Percentiles rank a stretch among this genome's conserved stretches.
Evolutionary conservation across 225 moss, liverwort and hornwort genomes (phyloP).

Genomic region (Pseudoscleropodium purum): DNA sequence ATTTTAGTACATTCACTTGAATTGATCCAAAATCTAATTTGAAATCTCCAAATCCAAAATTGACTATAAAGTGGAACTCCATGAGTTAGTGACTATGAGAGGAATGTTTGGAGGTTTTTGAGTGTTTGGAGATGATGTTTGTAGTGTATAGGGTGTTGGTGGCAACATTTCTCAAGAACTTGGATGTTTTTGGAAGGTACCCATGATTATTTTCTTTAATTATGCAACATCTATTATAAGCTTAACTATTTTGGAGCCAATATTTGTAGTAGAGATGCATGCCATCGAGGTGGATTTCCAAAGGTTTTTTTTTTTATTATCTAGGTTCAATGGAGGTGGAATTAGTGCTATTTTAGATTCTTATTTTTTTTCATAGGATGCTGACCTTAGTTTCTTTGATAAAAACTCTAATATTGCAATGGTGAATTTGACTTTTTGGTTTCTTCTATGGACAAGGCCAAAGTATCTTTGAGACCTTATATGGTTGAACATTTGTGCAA

Average conservation of each 20-base stretch:
- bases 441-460: too few relatives aligned
- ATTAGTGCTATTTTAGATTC: too few relatives aligned
- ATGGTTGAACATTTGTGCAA: too few relatives aligned
- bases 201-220: fast-evolving
- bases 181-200: neutral
- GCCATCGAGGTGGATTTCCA: too few relatives aligned
- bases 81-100: neutral
- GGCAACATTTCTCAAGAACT: neutral
- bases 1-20: neutral
- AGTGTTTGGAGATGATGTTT: neutral
- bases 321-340: too few relatives aligned
- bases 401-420: too few relatives aligned
- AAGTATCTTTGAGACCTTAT: too few relatives aligned
- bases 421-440: too few relatives aligned
- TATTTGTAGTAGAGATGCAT: too few relatives aligned
- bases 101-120: neutral
- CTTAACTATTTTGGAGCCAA: neutral
- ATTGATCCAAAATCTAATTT: neutral
- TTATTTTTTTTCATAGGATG: too few relatives aligned
- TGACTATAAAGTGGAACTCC: neutral
- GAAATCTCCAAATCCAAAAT: neutral
- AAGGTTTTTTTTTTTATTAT: too few relatives aligned
- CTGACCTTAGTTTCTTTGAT: too few relatives aligned
- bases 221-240: neutral
- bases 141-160: fast-evolving